These are phyloP conservation scores for Breynia disticha DNA, from an alignment of 441 rosid species.

Conservation along the genomic window DNA sequence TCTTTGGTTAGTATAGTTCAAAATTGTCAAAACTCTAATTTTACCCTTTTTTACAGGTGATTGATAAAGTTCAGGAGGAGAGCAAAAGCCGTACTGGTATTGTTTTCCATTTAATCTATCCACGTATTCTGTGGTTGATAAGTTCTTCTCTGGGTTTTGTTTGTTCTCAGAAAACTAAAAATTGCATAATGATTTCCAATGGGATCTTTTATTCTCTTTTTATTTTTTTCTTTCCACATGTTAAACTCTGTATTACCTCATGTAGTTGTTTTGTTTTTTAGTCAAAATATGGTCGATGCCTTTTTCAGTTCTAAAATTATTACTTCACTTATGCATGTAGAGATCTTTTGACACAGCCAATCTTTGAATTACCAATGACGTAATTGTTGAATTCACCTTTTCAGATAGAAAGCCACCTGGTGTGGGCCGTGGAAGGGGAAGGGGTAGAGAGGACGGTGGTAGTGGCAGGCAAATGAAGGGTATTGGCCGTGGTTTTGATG, in stretches of 20 bases:
- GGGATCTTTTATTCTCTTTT: too few relatives aligned
- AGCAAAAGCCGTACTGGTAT: slow-evolving; percentile 75
- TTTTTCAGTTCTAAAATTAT: too few relatives aligned
- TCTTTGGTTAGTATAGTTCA: neutral
- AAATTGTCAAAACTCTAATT: neutral
- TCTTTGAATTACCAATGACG: too few relatives aligned
- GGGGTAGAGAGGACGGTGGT: slow-evolving; percentile 53
- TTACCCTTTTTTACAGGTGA: slow-evolving; percentile 47
- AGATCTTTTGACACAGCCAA: too few relatives aligned
- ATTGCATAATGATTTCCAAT: too few relatives aligned
- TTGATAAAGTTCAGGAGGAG: slow-evolving; percentile 94
- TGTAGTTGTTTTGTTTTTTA: too few relatives aligned
- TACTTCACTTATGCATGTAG: too few relatives aligned
- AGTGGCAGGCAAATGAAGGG: slow-evolving; percentile 55
- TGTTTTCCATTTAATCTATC: slow-evolving; percentile 4
- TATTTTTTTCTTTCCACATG: too few relatives aligned
- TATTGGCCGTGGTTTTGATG: slow-evolving; percentile 65
- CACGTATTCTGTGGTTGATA: neutral
- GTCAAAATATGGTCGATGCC: too few relatives aligned
- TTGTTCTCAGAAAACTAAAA: too few relatives aligned
- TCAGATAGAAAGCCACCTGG: slow-evolving; percentile 71
- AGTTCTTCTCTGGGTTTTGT: neutral
- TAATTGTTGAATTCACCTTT: neutral
- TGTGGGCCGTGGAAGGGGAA: slow-evolving; percentile 70
- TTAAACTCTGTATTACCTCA: too few relatives aligned